Evolutionary conservation across 352 stramenopile species (phyloP).

Genomic region (Achlya hypogyna): DNA sequence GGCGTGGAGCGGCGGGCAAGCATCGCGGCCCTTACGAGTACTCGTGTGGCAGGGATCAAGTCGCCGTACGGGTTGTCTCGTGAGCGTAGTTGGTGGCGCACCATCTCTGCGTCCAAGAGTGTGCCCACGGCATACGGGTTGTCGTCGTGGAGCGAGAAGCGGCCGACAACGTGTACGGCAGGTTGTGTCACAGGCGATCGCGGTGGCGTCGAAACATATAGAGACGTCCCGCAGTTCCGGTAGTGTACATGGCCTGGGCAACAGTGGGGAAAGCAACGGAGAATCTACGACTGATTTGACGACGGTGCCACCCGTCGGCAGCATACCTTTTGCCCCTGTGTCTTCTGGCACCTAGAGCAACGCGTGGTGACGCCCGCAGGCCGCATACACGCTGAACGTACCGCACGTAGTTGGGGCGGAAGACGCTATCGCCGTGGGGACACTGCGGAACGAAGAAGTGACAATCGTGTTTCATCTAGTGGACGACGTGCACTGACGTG

Average conservation of each 20-base stretch:
- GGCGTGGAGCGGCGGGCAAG: neutral
- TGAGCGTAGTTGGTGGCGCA: neutral
- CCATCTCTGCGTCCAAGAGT: neutral
- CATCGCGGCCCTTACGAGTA: neutral
- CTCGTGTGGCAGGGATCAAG: neutral
- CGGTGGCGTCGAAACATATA: constrained; percentile 22
- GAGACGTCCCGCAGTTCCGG: constrained; percentile 39
- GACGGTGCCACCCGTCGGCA: neutral
- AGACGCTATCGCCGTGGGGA: constrained; percentile 23
- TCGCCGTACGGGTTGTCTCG: neutral
- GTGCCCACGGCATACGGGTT: neutral
- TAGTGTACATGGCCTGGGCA: constrained; percentile 36
- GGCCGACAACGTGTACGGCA: neutral
- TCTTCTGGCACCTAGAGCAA: neutral
- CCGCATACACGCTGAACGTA: neutral
- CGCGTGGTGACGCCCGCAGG: neutral
- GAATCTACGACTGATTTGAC: constrained; percentile 26
- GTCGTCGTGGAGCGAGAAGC: neutral
- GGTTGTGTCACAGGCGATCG: neutral
- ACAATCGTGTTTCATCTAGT: constrained; percentile 9
- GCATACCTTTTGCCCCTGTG: constrained; percentile 29
- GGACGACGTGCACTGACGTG: neutral
- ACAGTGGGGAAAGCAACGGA: constrained; percentile 52
- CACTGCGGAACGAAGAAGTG: constrained; percentile 28
- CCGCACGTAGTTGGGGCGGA: constrained; percentile 26